Conservation (phyloP, 78 protist genomes). For the Emiliania huxleyi region DNA sequence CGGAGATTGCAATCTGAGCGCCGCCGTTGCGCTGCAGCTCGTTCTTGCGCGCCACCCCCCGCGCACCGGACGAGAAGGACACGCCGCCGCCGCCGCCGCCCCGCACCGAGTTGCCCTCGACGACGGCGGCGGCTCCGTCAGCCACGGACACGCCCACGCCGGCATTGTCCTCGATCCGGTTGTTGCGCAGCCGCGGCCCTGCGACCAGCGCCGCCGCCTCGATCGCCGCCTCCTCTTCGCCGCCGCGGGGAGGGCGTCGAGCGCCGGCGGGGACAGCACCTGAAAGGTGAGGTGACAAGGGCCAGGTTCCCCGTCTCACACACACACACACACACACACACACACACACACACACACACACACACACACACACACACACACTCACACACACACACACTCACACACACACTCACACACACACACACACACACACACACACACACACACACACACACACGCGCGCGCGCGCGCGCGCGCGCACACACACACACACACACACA, state of each 20-base stretch:
- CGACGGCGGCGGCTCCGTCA: background rate
- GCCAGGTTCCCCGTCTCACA: background rate
- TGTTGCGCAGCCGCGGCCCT: background rate
- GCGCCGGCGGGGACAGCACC: background rate
- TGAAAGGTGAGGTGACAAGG: background rate
- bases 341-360: too few species aligned
- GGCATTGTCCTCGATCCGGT: background rate
- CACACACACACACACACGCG: too few species aligned
- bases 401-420: background rate
- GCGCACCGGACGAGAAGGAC: background rate
- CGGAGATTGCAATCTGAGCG: background rate
- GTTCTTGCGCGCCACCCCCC: background rate
- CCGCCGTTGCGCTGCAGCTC: background rate
- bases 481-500: too few species aligned
- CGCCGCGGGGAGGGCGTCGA: background rate
- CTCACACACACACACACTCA: too few species aligned
- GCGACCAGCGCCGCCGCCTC: background rate
- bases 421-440: background rate
- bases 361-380: too few species aligned
- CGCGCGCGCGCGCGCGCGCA: too few species aligned
- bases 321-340: too few species aligned
- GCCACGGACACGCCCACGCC: slow-evolving; percentile 12
- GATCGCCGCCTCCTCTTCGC: background rate
- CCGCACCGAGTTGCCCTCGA: background rate
- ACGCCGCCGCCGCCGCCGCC: background rate